Base-by-base conservation (phyloP, 805 yeast genomes). In the Priceomyces medius region DNA sequence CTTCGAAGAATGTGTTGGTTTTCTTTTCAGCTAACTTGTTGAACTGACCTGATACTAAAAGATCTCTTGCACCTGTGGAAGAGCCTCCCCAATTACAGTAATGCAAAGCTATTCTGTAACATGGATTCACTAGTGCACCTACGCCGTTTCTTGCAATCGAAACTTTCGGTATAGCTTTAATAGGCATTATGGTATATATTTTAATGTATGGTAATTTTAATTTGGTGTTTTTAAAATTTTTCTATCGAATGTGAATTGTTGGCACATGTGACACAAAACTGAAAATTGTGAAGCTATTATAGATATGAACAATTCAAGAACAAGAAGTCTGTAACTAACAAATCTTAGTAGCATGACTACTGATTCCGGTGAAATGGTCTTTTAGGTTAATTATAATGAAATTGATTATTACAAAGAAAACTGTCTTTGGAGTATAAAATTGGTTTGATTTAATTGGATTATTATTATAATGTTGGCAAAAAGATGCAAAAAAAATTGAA, bases 31-130 rank as follows among this genome's bases (percentile, higher is more conserved):
- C 93, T 43, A 87, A 64, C 7, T 66, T 47, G 39, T 76, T 66
- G 79, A 72, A 53, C 77, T 73, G 39, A 60, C 73, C 73, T 32
- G 74, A 68, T 31, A 53, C 53, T 41, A 93, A 66, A 45, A 85
- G 80, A 41, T 84, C 81, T 58, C 89, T 73, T 68, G 89, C 77
- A 3, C 97, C 97, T 39, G 74, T 73, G 1, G 98, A 90, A 2
- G 95, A 85, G 17, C 97, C 98, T 32, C 97, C 98, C 83, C 95
- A 85, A 73, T 93, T 89, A 69, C 97, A 89, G 67, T 83, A 93
- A 46, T 86, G 84, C 35, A 93, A 61, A 1, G 83, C 75, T 39
- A 93, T 75, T 56, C 77, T 80, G 53, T 77, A 80, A 68, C 98
- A 89, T 29, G 90, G 88, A 18, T 72, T 68, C 6, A 86, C 74